Base-by-base conservation (phyloP, 805 yeast species). In the Saturnispora serradocipensis region DNA sequence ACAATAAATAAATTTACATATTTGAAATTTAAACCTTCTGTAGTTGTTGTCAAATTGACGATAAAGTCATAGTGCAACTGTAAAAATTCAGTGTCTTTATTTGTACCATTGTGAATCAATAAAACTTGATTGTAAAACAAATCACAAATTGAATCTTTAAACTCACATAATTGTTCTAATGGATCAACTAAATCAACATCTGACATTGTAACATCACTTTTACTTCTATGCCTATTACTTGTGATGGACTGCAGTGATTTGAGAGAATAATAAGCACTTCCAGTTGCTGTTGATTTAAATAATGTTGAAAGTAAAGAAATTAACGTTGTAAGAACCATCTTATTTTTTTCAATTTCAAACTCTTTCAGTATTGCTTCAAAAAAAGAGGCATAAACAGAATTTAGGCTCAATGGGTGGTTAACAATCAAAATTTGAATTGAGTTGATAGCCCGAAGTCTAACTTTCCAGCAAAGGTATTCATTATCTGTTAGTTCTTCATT, bases 401-500 rank as follows among this genome's bases (percentile, higher is more conserved):
- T 63, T 16, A 79, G 58, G 1, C 61, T 51, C 1, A 54, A 49
- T 2, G 82, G 78, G 48, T 67, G 69, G 2, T 60, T 56, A 3
- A 59, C 59, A n/a, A 76, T 65, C 13, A 77, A 52, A 0, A 72
- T 59, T 16, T 71, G 63, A 7, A 76, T 59, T 34, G 81, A 59
- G 30, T 66, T 67, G 6, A 78, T 71, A 0, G 86, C 67, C 49
- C 74, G 75, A 42, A 77, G 68, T 53, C 93, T 69, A 18, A 86
- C 65, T 56, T 78, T 82, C 85, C 90, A 82, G 1, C 70, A 42
- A 22, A 34, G 22, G 24, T 34, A 18, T 18, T 47, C 39, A 32
- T 69, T 70, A 20, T 65, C 68, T 16, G 69, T 71, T 25, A 4
- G 22, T 22, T 60, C 64, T 35, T 77, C 80, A 25, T 60, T 71